Base-by-base conservation (phyloP, 2,329 filamentous ascomycete genomes). In the Trichothecium sympodiale region DNA sequence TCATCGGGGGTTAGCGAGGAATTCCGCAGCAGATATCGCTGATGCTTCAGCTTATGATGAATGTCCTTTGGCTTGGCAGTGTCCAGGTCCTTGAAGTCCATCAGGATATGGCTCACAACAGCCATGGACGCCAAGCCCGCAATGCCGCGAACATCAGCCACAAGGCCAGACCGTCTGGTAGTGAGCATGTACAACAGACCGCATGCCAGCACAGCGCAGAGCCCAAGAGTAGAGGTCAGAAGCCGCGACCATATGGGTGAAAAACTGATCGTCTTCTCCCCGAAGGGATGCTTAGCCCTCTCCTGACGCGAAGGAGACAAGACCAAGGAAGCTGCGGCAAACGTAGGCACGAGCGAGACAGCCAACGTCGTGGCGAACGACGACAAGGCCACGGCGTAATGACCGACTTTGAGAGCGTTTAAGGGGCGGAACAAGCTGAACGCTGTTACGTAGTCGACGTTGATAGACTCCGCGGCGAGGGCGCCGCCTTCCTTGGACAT, bases 81-180 rank as follows among this genome's bases (percentile, higher is more conserved):
- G 49, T 86, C 81, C 57, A 83, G 72, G 38, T 77, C 77, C 42
- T 75, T 76, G 49, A 86, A 85, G 49, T 86, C 81, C 56, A 76
- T 77, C 43, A 85, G 59, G 50, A 85, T 82, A 44, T 85, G 80
- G 43, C 71, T 77, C 41, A 74, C 73, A 3, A 82, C 80, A 8
- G 81, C 80, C 80, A 86, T 84, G 38, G 80, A 75, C 5, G 81
- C 81, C 27, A 85, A 65, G 2, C 81, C 81, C 2, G 80, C 79
- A 35, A 86, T 83, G 5, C 81, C 81, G 44, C 75, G 77, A 6
- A 83, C 80, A 49, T 85, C 77, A 5, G 73, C 72, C 3, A 76
- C 55, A 13, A 86, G 61, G 1, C 81, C 81, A 4, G 77, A 81
- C 28, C 71, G 74, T 16, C 81, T 65, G 13, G 64, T 64, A 37